Base-by-base conservation (phyloP, 2,329 filamentous ascomycete genomes). In the Microdochium paspali region DNA sequence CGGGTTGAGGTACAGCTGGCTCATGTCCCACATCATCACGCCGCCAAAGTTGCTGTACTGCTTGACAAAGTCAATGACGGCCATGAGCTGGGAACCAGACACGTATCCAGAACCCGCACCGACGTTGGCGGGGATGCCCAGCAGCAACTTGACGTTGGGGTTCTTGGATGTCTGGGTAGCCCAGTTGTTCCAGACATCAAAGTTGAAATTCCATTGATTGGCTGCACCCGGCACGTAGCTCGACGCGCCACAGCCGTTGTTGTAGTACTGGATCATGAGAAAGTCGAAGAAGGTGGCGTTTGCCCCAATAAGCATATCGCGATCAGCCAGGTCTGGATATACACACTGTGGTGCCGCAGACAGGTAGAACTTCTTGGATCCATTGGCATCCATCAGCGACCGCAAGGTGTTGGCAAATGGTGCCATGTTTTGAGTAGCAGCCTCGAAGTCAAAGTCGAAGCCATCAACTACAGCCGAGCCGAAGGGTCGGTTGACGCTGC, bases 361-460 rank as follows among this genome's bases (percentile, higher is more conserved):
- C 32, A 88, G 66, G 63, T 75, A 78, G 62, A 73, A 84, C 21
- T 61, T 63, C 61, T 77, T 80, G 52, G 67, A 68, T 0, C 57
- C 63, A 23, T 73, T 71, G 20, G 66, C 65, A 53, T 79, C 69
- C 71, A 82, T 82, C 28, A 72, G 62, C 15, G 61, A 55, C 25
- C 81, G 77, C 10, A 87, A 72, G 47, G 73, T 67, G 31, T 71
- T 67, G 1, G 74, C 82, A 54, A 88, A 85, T 1, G 76, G 65
- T 0, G 69, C 71, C 66, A 84, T 79, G 65, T 86, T 82, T 44
- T 63, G 63, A 13, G 76, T 74, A 2, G 64, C 62, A 4, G 76
- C 70, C 65, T 89, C 85, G 51, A 89, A 82, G 61, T 90, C 85
- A 53, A 89, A 80, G 64, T 90, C 85, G 61, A 90, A 88, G 4